Base-by-base conservation (phyloP, 352 stramenopile species). In the Globisporangium emineosum region DNA sequence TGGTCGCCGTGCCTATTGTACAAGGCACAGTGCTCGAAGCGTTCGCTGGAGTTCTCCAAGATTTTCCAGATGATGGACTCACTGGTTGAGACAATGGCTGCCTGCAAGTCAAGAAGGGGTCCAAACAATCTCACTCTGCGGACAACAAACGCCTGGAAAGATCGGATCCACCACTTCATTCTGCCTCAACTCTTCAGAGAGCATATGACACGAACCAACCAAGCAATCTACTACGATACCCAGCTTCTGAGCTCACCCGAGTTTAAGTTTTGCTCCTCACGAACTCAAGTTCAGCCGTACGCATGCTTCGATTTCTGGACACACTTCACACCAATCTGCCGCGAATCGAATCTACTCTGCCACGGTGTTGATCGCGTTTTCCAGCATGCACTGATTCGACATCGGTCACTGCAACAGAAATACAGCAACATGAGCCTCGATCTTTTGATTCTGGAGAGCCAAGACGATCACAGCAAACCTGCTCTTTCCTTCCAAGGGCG, bases 1-100 rank as follows among this genome's bases (percentile, higher is more conserved):
- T 72, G 66, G 66, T 25, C 62, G 12, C 25, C 66, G n/a, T 73
- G 69, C 30, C 42, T 72, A 30, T 32, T 68, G 5, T 75, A 72
- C 58, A 43, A 69, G 3, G 25, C 25, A 2, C 42, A 23, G 4
- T 56, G 30, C 17, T 15, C 10, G 12, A 54, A 21, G 21, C n/a
- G 17, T 15, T 32, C n/a, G 6, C 57, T 63, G 1, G 27, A 23
- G 9, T 15, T 35, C n/a, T 30, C 32, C 15, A 45, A 19, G 61
- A 57, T 47, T 33, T 64, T 47, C 3, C 2, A 17, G 13, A 76
- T 71, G 70, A 30, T 73, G 5, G 60, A 71, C 27, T 62, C 58
- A 1, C n/a, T 71, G 13, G 60, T 71, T 5, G 66, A 62, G 1
- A 30, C 60, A 7, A 61, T 73, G 3, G 60, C 57, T 32, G 12